Base-by-base conservation (phyloP, 148 eudicot species). In the Amaranthus hypochondriacus region DNA sequence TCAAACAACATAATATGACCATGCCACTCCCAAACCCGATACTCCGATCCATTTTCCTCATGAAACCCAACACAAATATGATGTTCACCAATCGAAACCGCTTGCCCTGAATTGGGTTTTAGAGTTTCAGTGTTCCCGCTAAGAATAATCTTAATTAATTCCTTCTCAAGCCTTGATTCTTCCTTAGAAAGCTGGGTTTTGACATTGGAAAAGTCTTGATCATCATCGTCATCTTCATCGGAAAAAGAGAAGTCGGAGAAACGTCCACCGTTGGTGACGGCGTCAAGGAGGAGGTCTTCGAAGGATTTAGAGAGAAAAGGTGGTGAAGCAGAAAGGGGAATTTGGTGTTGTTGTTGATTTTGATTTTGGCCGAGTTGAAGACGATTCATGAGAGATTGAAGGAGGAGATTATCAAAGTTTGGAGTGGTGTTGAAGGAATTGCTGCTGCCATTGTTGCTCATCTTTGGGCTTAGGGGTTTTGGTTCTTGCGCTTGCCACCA, bases 21-120 rank as follows among this genome's bases (percentile, higher is more conserved):
- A 48, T 96, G 99, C 97, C 99, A 96, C 83, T 96, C 97, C 99
- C 99, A 96, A 47, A 96, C 99, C 76, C 99, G 88, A 66, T 92
- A 96, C 67, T 88, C 39, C 61, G 97, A 87, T 48, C 83, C 94
- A 4, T 52, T 48, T 21, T 96, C 97, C 72, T 85, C 84, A 28
- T 92, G 97, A 82, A 89, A 96, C 65, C 97, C 99, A 4, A 96
- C 90, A 56, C 97, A 96, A 50, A 96, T 81, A 76, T 96, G 91
- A 62, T 96, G 92, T 9, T 96, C 96, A 0, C 96, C 93, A 44
- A 96, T 83, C 39, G 91, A 48, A 2, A 92, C 85, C 3, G 97
- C 99, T 71, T 92, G 97, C 5, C 39, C 99, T 11, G 99, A 92
- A 80, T 96, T 96, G 55, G 99, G 96, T 60, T 96, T 96, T 14